Evolutionary conservation across 176 grass and related monocot genomes (phyloP).

Genomic region (Triticum dicoccoides): DNA sequence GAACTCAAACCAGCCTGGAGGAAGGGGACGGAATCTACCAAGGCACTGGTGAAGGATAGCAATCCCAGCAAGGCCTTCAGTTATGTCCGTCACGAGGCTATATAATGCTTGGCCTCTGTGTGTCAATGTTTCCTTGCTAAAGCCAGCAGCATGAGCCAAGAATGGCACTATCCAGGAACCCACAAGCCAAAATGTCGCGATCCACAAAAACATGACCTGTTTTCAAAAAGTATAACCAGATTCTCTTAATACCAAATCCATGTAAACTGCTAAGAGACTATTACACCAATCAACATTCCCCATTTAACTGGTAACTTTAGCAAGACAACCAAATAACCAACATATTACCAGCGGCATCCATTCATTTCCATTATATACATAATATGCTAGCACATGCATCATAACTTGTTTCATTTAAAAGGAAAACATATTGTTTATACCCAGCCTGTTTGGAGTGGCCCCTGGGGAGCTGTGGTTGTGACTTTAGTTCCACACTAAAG

Average conservation of each 20-base stretch:
- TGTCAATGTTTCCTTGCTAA: slow-evolving; percentile 91
- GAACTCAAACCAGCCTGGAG: slow-evolving; percentile 86
- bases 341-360: background rate
- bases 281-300: background rate
- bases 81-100: slow-evolving; percentile 85
- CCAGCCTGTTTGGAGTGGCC: background rate
- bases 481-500: background rate
- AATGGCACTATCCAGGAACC: slow-evolving; percentile 99
- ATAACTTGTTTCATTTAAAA: background rate
- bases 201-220: slow-evolving; percentile 96
- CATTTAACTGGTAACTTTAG: background rate
- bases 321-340: slow-evolving; percentile 8
- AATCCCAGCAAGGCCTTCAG: slow-evolving; percentile 86
- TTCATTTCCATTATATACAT: background rate
- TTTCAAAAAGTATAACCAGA: slow-evolving; percentile 25
- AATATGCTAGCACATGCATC: slow-evolving; percentile 18
- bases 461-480: background rate
- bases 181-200: slow-evolving; percentile 93
- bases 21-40: slow-evolving; percentile 83
- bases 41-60: slow-evolving; percentile 89
- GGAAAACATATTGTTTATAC: background rate
- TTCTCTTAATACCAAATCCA: slow-evolving; percentile 18
- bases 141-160: slow-evolving; percentile 80
- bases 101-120: slow-evolving; percentile 89
- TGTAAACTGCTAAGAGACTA: background rate